phyloP scores from a whole-genome alignment of 148 eudicot species.

The Vaccinium myrtillus region DNA sequence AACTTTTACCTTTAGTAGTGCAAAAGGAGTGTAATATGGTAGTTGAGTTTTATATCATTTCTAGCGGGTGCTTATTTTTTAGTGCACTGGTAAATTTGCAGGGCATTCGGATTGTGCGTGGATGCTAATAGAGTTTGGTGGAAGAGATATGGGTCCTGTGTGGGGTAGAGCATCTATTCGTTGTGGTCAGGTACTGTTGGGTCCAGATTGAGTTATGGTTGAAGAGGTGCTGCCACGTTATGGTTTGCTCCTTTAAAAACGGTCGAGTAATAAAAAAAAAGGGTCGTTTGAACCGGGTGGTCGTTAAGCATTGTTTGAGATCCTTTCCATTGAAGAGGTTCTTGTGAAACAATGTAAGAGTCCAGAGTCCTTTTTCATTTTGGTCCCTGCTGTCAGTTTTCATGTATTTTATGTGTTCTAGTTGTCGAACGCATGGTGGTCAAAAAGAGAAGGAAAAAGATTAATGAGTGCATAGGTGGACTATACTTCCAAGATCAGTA shows the following conservation, averaged over 20 bases:
- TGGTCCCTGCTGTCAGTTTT: conserved; percentile 8
- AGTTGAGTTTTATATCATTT: background rate
- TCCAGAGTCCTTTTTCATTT: background rate
- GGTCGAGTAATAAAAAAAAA: background rate
- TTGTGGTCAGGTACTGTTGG: background rate
- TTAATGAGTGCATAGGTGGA: conserved; percentile 1
- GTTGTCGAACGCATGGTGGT: background rate
- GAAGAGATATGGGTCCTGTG: background rate
- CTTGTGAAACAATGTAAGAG: conserved; percentile 5
- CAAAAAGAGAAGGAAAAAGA: background rate
- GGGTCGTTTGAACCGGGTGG: background rate
- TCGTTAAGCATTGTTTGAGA: conserved; percentile 6
- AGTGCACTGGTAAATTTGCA: conserved; percentile 5
- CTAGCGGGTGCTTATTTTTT: conserved; percentile 6
- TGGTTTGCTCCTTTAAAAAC: conserved; percentile 1
- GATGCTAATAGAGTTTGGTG: conserved; percentile 2
- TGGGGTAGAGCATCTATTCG: background rate
- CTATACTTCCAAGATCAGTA: background rate
- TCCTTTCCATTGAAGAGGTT: conserved; percentile 5
- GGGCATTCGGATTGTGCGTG: background rate
- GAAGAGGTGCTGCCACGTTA: conserved; percentile 1
- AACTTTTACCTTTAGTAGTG: background rate
- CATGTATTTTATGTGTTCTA: background rate
- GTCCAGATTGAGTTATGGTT: conserved; percentile 15
- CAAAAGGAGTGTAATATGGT: background rate